A percentile compares a stretch with the other conserved stretches of the same genome.
Conservation (phyloP, 2,329 filamentous ascomycete species). For the Talaromyces sp. region DNA sequence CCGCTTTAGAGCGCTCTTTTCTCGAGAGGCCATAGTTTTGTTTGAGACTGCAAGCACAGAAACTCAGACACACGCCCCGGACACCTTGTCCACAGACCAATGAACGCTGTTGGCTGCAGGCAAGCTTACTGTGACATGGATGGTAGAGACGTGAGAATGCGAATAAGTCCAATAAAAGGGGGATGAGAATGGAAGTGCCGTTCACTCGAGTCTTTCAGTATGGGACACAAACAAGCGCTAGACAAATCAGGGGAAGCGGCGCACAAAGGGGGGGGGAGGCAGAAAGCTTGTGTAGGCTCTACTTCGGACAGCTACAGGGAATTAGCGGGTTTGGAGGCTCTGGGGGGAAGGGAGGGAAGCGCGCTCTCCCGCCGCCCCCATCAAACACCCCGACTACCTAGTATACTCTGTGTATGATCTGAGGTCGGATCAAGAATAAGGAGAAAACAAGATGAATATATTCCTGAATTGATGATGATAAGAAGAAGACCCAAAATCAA, state of each 20-base stretch:
- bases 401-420: neutral
- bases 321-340: neutral
- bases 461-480: neutral
- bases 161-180: too few species aligned
- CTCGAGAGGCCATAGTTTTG: constrained; percentile 52
- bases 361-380: neutral
- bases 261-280: neutral
- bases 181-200: too few species aligned
- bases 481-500: neutral
- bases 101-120: neutral
- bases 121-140: constrained; percentile 4
- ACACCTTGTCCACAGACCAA: constrained; percentile 1
- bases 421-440: neutral
- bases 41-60: constrained; percentile 1
- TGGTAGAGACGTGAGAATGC: neutral
- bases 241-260: too few species aligned
- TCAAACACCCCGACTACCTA: neutral
- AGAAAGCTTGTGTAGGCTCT: neutral
- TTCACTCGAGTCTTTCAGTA: too few species aligned
- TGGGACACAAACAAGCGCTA: too few species aligned
- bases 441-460: too few species aligned
- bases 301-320: neutral
- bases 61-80: constrained; percentile 9
- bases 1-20: constrained; percentile 86
- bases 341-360: neutral